Conservation (phyloP, 306 rosid genomes). For the Arachis hypogaea region DNA sequence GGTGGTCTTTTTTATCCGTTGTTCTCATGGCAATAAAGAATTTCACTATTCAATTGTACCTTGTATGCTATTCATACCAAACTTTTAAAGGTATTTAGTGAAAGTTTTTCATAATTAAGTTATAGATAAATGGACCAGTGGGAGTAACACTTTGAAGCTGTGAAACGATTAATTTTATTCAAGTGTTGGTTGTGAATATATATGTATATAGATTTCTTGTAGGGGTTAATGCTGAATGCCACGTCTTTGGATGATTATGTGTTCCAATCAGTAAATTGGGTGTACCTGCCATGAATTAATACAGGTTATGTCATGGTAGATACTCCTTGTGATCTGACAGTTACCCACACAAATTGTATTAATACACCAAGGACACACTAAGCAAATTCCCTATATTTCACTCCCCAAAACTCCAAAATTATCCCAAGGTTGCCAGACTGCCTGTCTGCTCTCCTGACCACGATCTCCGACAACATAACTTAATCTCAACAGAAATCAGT, state of each 20-base stretch:
- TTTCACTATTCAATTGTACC: background rate
- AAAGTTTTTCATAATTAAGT: too few species aligned
- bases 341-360: too few species aligned
- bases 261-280: constrained; percentile 11
- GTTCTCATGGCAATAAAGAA: background rate
- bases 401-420: too few species aligned
- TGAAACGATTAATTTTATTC: constrained; percentile 20
- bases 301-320: constrained; percentile 5
- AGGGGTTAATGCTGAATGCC: constrained; percentile 19
- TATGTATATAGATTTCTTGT: constrained; percentile 23
- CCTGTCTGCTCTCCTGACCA: too few species aligned
- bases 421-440: too few species aligned
- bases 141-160: background rate
- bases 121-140: too few species aligned
- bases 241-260: background rate
- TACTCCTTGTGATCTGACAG: background rate
- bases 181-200: background rate
- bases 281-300: constrained; percentile 6
- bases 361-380: too few species aligned
- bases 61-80: background rate
- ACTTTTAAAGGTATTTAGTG: background rate
- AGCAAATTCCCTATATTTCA: too few species aligned
- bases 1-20: background rate
- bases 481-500: too few species aligned
- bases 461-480: too few species aligned